Evolutionary conservation across 805 yeast species (phyloP).

Genomic region (Ogataea saltuana): DNA sequence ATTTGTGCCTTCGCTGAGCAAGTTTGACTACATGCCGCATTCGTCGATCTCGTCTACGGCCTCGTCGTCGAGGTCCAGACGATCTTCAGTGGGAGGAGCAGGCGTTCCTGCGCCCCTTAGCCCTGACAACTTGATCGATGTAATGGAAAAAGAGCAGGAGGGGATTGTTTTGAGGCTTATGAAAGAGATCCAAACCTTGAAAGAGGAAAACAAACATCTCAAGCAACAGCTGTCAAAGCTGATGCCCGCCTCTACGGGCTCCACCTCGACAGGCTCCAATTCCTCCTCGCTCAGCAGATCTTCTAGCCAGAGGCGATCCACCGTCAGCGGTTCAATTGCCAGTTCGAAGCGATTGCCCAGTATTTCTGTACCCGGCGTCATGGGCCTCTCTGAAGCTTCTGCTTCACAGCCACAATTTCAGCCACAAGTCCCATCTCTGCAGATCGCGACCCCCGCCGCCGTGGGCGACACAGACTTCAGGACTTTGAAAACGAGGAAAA

Average conservation of each 20-base stretch:
- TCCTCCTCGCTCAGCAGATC: constrained; percentile 25
- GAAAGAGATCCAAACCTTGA: constrained; percentile 57
- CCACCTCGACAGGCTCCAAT: constrained; percentile 22
- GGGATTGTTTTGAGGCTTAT: constrained; percentile 67
- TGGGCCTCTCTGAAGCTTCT: constrained; percentile 4
- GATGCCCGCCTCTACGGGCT: constrained; percentile 17
- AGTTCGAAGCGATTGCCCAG: constrained; percentile 27
- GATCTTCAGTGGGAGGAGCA: constrained; percentile 19
- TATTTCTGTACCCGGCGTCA: constrained; percentile 11
- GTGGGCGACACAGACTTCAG: constrained; percentile 18
- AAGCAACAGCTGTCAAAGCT: constrained; percentile 33
- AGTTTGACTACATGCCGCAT: constrained; percentile 19
- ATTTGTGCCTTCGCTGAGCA: constrained; percentile 14
- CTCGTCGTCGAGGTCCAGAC: constrained; percentile 23
- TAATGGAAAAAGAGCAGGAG: constrained; percentile 75
- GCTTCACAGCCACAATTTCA: constrained; percentile 7
- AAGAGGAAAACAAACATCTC: constrained; percentile 51
- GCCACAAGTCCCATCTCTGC: background rate
- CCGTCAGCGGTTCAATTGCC: constrained; percentile 26
- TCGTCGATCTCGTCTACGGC: constrained; percentile 26
- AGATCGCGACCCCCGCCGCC: too few species aligned
- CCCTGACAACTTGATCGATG: constrained; percentile 53
- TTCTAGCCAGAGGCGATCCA: constrained; percentile 30
- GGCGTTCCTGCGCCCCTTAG: constrained; percentile 23
- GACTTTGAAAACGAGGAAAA: constrained; percentile 21